phyloP scores from a whole-genome alignment of 805 yeast species.

The Clavispora santaluciae region DNA sequence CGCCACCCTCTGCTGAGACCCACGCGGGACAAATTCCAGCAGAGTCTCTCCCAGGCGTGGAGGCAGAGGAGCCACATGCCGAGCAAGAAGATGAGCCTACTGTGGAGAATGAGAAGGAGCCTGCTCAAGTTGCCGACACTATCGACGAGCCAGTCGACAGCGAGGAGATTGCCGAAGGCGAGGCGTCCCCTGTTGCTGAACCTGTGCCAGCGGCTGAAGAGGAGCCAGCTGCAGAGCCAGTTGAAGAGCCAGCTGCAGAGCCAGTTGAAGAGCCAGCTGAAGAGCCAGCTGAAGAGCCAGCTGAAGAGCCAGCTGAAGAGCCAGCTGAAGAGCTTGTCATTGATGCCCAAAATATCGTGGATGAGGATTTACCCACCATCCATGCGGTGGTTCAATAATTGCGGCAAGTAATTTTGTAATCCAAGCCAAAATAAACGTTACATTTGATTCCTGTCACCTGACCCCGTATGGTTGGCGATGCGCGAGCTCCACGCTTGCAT shows the following conservation, averaged over 20 bases:
- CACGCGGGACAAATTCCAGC: conserved; percentile 10
- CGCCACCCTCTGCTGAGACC: conserved; percentile 14
- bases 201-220: not conserved
- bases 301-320: not conserved
- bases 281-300: conserved; percentile 2
- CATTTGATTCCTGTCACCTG: not conserved
- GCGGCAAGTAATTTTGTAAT: not conserved
- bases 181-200: not conserved
- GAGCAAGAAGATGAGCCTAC: conserved; percentile 14
- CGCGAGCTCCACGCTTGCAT: not conserved
- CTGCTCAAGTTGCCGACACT: conserved; percentile 1
- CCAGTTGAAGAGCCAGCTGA: not conserved
- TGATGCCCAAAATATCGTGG: conserved; percentile 3
- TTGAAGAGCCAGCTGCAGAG: not conserved
- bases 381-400: too few relatives aligned
- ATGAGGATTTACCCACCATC: not conserved
- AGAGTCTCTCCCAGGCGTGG: conserved; percentile 4
- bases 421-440: not conserved
- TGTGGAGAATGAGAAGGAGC: conserved; percentile 1
- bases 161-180: not conserved
- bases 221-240: not conserved
- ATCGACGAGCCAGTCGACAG: not conserved
- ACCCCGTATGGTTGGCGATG: not conserved
- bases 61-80: conserved; percentile 11
- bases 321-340: conserved; percentile 8